These are phyloP conservation scores for Kalanchoe fedtschenkoi DNA, from an alignment of 164 flowering plant species.

Conservation along the genomic window DNA sequence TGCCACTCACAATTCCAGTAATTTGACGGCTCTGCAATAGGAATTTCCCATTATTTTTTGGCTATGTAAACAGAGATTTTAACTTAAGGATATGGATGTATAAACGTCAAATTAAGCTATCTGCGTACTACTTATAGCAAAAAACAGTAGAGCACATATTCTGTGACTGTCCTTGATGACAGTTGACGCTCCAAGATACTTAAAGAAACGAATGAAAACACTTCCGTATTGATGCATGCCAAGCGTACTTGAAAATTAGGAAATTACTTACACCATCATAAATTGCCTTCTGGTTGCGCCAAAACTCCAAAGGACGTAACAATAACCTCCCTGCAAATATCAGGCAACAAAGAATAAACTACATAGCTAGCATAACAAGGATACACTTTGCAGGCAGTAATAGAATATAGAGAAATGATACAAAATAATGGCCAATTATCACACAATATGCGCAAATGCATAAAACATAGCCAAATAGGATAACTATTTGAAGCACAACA, in stretches of 20 bases:
- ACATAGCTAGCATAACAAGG: background rate
- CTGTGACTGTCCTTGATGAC: background rate
- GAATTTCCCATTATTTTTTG: background rate
- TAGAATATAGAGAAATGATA: background rate
- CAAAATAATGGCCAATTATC: background rate
- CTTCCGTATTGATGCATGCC: background rate
- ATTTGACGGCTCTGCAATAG: constrained; percentile 21
- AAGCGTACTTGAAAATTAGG: background rate
- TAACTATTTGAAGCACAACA: background rate
- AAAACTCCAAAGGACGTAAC: constrained; percentile 38
- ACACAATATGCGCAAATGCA: background rate
- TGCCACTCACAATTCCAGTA: constrained; percentile 20
- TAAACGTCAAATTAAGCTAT: background rate
- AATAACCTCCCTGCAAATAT: constrained; percentile 46
- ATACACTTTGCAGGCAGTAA: background rate
- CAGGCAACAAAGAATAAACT: constrained; percentile 1
- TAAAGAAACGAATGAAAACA: background rate
- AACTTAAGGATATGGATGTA: background rate
- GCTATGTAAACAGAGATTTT: background rate
- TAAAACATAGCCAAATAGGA: background rate
- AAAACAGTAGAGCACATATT: background rate
- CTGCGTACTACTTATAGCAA: background rate
- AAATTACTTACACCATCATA: constrained; percentile 39
- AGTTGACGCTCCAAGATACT: background rate
- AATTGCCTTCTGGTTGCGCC: constrained; percentile 43